Base-by-base conservation (phyloP, 2,329 filamentous ascomycete genomes). In the Pestalotiopsis sp. region DNA sequence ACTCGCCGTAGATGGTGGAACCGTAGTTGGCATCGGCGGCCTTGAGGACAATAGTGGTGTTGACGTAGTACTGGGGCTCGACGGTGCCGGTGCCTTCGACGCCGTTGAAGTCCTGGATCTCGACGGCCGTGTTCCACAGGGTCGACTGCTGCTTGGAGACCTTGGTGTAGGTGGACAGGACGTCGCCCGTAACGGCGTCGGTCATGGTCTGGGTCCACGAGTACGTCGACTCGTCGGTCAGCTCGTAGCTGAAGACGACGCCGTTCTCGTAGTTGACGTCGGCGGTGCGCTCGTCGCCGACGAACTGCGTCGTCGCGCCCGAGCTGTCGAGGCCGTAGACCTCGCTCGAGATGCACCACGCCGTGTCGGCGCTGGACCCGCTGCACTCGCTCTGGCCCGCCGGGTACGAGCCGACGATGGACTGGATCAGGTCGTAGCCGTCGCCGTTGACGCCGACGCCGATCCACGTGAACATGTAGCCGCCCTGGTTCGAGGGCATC, bases 241-340 rank as follows among this genome's bases (percentile, higher is more conserved):
- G 64, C 14, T 45, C 36, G 64, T 66, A 66, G 64, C 57, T 58
- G 64, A 66, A 58, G 20, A 66, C 27, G 31, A 66, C 36, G 41
- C 64, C 64, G 64, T 66, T 66, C 45, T 66, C 64, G 49, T 66
- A 66, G 64, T 66, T 66, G 41, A 39, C 64, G 45, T 66, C 64
- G 64, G 64, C 64, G 13, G 64, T 66, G 13, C 41, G 52, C 27
- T 57, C 20, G 20, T 66, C 64, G 13, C 64, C 64, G 2, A 66
- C 64, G 45, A 56, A 66, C 64, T 66, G 64, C 20, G 41, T 66
- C 45, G 64, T 56, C 25, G 45, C 31, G 25, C 64, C 64, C n/a
- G 64, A 38, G 27, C n/a, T 14, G 31, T 56, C 49, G 64, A 57
- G 41, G 39, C 64, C 64, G 45, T 66, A 66, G 45, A 66, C 64